Conservation (phyloP, 2,329 filamentous ascomycete genomes). For the Claviceps pazoutovae region DNA sequence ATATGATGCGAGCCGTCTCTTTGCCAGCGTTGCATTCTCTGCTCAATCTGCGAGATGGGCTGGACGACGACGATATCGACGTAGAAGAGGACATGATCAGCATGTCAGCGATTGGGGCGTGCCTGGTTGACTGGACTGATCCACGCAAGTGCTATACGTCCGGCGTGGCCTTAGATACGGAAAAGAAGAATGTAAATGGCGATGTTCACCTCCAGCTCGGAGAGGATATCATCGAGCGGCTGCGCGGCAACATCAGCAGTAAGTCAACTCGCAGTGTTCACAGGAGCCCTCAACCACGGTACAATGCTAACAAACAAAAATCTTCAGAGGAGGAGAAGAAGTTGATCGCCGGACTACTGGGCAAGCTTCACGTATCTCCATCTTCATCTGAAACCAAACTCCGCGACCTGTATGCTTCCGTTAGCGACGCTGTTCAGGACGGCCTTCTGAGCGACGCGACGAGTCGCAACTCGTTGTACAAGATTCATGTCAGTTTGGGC, state of each 20-base stretch:
- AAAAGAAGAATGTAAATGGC: conserved; percentile 53
- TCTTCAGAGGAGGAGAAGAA: conserved; percentile 71
- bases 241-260: conserved; percentile 55
- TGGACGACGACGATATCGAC: conserved; percentile 64
- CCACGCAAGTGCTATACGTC: conserved; percentile 60
- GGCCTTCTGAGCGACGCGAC: conserved; percentile 45
- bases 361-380: conserved; percentile 68
- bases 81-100: conserved; percentile 67
- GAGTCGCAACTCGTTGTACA: conserved; percentile 50
- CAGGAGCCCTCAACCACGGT: not conserved
- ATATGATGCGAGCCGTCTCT: conserved; percentile 62
- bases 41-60: conserved; percentile 54
- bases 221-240: conserved; percentile 59
- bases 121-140: conserved; percentile 90
- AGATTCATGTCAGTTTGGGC: conserved; percentile 51
- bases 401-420: conserved; percentile 41
- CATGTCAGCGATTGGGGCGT: conserved; percentile 63
- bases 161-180: conserved; percentile 34
- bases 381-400: conserved; percentile 46
- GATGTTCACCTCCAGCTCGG: conserved; percentile 73
- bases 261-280: conserved; percentile 22
- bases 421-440: conserved; percentile 49
- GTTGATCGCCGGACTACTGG: conserved; percentile 59
- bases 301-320: not conserved
- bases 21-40: conserved; percentile 64